A percentile compares a stretch with the other conserved stretches of the same genome.
phyloP scores from a whole-genome alignment of 2,329 filamentous ascomycete genomes.

The Colletotrichum sp. region DNA sequence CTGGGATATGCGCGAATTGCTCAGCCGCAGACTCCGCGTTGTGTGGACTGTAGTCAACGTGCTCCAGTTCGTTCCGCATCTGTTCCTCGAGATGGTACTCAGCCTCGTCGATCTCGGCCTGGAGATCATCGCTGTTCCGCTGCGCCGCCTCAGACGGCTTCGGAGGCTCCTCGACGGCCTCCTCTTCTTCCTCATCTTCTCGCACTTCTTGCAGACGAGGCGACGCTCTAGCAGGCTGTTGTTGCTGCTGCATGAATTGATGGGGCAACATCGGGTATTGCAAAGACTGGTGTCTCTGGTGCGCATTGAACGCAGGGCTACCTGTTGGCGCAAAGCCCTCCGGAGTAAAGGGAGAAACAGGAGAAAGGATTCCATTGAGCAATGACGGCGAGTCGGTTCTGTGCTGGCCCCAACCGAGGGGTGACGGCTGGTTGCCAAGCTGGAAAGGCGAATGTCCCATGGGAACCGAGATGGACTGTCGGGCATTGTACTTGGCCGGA shows the following conservation, averaged over 20 bases:
- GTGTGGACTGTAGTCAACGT: conserved; percentile 77
- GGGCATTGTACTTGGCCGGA: conserved; percentile 66
- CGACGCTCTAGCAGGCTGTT: conserved; percentile 57
- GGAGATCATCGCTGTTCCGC: conserved; percentile 69
- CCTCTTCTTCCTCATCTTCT: conserved; percentile 79
- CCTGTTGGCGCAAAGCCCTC: conserved; percentile 50
- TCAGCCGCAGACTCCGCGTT: conserved; percentile 39
- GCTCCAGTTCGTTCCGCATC: conserved; percentile 78
- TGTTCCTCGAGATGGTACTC: conserved; percentile 86
- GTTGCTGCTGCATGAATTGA: conserved; percentile 50
- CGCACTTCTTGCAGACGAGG: conserved; percentile 73
- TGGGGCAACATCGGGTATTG: conserved; percentile 63
- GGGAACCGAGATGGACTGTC: conserved; percentile 74
- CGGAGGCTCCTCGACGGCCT: conserved; percentile 54
- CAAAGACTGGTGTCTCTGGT: conserved; percentile 64
- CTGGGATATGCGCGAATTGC: background rate
- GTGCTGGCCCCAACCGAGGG: conserved; percentile 62
- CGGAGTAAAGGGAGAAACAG: conserved; percentile 65
- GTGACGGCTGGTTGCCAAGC: conserved; percentile 67
- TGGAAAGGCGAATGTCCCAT: conserved; percentile 71
- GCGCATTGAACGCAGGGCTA: conserved; percentile 49
- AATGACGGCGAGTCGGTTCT: conserved; percentile 70
- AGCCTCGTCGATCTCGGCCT: conserved; percentile 84
- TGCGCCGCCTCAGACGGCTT: conserved; percentile 57
- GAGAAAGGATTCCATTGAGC: conserved; percentile 63